Conservation (phyloP, 306 rosid species). For the Acmispon strigosus region DNA sequence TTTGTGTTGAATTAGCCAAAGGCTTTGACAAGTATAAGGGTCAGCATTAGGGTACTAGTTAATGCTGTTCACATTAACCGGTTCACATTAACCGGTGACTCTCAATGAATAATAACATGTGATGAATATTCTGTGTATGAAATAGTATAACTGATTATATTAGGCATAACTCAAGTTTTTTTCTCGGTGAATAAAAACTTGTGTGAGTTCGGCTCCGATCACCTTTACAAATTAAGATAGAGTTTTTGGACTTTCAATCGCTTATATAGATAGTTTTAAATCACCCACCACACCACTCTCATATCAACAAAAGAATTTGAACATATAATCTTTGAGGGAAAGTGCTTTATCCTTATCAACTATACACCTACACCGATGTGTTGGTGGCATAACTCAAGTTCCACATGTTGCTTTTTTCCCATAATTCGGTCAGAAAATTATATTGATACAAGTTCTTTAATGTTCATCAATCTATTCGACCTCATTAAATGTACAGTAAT, state of each 20-base stretch:
- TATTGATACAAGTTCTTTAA: neutral
- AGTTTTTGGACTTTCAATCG: too few species aligned
- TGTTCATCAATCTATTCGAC: conserved; percentile 7
- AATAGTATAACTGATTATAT: neutral
- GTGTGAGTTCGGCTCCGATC: too few species aligned
- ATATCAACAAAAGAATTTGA: too few species aligned
- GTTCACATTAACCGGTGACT: neutral
- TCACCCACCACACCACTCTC: too few species aligned
- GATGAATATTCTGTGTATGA: neutral
- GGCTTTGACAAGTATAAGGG: conserved; percentile 15
- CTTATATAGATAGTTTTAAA: too few species aligned
- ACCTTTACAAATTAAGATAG: too few species aligned
- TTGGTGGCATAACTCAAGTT: too few species aligned
- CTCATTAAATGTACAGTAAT: neutral
- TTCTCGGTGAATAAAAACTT: too few species aligned
- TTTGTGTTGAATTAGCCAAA: neutral
- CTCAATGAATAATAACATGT: neutral
- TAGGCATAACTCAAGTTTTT: neutral
- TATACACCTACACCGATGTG: too few species aligned
- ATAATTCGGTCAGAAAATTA: conserved; percentile 15
- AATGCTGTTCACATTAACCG: conserved; percentile 3
- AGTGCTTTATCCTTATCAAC: too few species aligned
- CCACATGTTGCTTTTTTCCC: neutral
- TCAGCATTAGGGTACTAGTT: neutral
- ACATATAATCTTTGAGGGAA: too few species aligned